A percentile compares a stretch with the other conserved stretches of the same genome.
phyloP scores from a whole-genome alignment of 305 asterid genomes.

The Fraxinus latifolia region DNA sequence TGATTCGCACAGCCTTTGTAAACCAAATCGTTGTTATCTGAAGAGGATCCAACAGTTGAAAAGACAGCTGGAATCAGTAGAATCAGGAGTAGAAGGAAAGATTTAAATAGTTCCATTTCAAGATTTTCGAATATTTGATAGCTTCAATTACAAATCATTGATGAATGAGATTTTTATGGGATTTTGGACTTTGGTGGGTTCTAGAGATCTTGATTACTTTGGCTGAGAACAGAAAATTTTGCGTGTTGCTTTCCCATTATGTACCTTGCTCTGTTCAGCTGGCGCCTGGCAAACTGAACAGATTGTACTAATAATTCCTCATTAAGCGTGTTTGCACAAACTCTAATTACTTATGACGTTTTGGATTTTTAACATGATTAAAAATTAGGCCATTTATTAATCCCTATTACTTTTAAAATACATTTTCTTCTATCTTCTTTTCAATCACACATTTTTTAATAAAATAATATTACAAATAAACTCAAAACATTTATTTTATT shows the following conservation, averaged over 20 bases:
- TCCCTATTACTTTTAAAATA: too few relatives aligned
- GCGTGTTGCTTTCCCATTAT: neutral
- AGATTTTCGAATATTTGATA: constrained; percentile 5
- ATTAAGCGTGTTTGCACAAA: neutral
- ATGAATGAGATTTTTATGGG: neutral
- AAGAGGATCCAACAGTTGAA: constrained; percentile 12
- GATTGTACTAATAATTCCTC: neutral
- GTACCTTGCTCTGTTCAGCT: constrained; percentile 6
- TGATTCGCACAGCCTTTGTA: constrained; percentile 73
- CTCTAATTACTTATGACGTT: neutral
- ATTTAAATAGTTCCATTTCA: constrained; percentile 45
- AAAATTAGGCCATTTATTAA: too few relatives aligned
- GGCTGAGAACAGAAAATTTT: neutral
- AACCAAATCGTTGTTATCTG: constrained; percentile 34
- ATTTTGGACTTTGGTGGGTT: constrained; percentile 13
- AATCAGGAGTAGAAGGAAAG: constrained; percentile 21
- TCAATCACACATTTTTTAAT: too few relatives aligned
- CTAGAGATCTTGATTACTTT: constrained; percentile 8
- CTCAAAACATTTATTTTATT: too few relatives aligned
- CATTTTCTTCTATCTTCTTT: too few relatives aligned
- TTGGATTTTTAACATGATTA: neutral
- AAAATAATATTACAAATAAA: too few relatives aligned
- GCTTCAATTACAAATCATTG: neutral
- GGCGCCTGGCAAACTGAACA: constrained; percentile 13
- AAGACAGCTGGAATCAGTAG: constrained; percentile 20